Percentiles rank a stretch among this genome's conserved stretches.
These are phyloP conservation scores for Yamadazyma diddensiae DNA, from an alignment of 1,139 yeast genomes.

Conservation along the genomic window DNA sequence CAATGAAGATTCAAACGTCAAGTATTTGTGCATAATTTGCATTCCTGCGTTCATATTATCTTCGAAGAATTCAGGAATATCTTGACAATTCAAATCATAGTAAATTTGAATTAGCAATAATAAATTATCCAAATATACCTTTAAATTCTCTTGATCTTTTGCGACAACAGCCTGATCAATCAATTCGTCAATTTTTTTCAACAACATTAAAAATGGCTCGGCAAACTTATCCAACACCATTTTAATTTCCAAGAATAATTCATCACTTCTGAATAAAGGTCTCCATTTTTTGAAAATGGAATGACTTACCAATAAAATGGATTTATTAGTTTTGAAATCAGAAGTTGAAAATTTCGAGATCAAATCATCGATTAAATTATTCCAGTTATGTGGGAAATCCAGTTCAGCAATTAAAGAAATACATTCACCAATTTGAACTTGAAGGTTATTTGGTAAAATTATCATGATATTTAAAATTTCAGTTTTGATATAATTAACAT, in stretches of 20 bases:
- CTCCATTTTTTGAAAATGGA: conserved; percentile 97
- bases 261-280: conserved; percentile 89
- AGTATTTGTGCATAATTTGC: conserved; percentile 77
- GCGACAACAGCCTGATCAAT: conserved; percentile 47
- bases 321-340: conserved; percentile 75
- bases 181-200: conserved; percentile 63
- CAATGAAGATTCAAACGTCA: conserved; percentile 55
- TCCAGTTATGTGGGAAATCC: conserved; percentile 94
- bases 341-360: conserved; percentile 59
- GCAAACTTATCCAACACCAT: conserved; percentile 83
- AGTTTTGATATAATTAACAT: conserved; percentile 64
- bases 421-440: conserved; percentile 91
- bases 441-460: conserved; percentile 67
- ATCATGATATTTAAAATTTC: conserved; percentile 86
- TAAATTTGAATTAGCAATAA: conserved; percentile 74
- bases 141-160: conserved; percentile 44
- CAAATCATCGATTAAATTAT: conserved; percentile 69
- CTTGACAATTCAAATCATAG: conserved; percentile 94
- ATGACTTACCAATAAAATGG: conserved; percentile 89
- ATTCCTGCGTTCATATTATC: conserved; percentile 79
- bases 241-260: conserved; percentile 80
- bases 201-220: conserved; percentile 70
- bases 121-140: conserved; percentile 66
- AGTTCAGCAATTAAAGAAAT: conserved; percentile 90
- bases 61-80: conserved; percentile 96